These are phyloP conservation scores for Symmetrospora coprosmae DNA, from an alignment of 768 basidiomycete genomes.

Conservation along the genomic window DNA sequence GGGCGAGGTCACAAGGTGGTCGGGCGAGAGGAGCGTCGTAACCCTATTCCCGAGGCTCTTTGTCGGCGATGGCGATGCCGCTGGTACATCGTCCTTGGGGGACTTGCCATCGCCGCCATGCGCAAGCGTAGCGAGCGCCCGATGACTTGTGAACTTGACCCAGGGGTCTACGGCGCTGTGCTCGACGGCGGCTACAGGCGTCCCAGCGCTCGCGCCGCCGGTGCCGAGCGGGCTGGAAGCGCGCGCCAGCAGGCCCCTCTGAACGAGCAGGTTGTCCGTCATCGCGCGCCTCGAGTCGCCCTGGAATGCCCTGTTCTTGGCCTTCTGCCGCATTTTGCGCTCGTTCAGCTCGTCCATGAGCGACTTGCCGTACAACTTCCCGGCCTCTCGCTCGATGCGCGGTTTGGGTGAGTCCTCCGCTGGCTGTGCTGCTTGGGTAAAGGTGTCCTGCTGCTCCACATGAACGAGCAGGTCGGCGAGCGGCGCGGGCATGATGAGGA, in stretches of 20 bases:
- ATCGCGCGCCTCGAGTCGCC: conserved; percentile 12
- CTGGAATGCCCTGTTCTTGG: conserved; percentile 11
- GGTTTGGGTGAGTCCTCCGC: background rate
- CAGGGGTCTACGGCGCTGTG: background rate
- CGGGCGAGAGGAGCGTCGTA: background rate
- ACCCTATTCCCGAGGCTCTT: background rate
- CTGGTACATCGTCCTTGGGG: background rate
- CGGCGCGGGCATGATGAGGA: conserved; percentile 18
- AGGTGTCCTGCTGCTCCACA: background rate
- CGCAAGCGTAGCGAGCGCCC: background rate
- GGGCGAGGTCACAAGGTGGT: too few species aligned
- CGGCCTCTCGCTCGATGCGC: conserved; percentile 7
- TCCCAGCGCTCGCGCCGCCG: too few species aligned
- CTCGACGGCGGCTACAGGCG: too few species aligned
- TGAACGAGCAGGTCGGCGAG: conserved; percentile 1
- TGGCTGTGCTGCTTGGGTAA: background rate
- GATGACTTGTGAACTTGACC: conserved; percentile 3
- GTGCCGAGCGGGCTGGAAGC: too few species aligned
- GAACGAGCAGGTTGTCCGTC: conserved; percentile 16
- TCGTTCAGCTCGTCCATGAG: conserved; percentile 8
- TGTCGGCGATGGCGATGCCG: background rate
- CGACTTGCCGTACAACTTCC: conserved; percentile 14
- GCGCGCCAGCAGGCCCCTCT: too few species aligned
- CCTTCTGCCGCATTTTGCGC: background rate
- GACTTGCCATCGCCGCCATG: background rate